Percentiles rank a stretch among this genome's conserved stretches.
phyloP scores from a whole-genome alignment of 371 early-diverging fungal species.

The Blakeslea trispora region DNA sequence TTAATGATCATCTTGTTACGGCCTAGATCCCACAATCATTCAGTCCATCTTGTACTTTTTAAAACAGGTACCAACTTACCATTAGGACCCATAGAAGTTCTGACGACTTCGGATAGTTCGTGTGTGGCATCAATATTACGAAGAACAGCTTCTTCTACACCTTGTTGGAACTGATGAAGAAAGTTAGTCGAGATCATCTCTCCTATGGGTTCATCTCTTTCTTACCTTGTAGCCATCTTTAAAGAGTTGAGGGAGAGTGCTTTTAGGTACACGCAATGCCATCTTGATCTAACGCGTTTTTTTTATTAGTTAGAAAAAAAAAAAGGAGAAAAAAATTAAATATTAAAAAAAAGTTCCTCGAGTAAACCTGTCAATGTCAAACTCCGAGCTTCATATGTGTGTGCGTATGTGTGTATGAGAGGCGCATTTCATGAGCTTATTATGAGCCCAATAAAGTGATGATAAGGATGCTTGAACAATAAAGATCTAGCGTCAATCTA shows the following conservation, averaged over 20 bases:
- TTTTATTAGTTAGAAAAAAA: slow-evolving; percentile 10
- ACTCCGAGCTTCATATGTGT: neutral
- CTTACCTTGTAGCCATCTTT: slow-evolving; percentile 96
- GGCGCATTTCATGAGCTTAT: too few species aligned
- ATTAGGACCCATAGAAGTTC: slow-evolving; percentile 96
- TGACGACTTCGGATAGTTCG: slow-evolving; percentile 89
- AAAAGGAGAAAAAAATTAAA: slow-evolving; percentile 2
- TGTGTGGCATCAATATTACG: slow-evolving; percentile 93
- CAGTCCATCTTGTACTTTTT: neutral
- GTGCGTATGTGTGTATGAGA: too few species aligned
- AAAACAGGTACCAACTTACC: slow-evolving; percentile 74
- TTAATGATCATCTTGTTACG: slow-evolving; percentile 99
- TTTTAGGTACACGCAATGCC: slow-evolving; percentile 94
- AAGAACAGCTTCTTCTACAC: slow-evolving; percentile 94
- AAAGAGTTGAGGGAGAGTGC: slow-evolving; percentile 86
- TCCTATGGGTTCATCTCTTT: neutral
- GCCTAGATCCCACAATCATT: slow-evolving; percentile 53
- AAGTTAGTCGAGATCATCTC: neutral
- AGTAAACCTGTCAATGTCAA: slow-evolving; percentile 9
- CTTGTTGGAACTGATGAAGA: slow-evolving; percentile 82
- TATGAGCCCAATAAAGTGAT: too few species aligned
- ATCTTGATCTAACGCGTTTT: slow-evolving; percentile 54
- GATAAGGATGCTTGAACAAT: too few species aligned
- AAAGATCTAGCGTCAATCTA: too few species aligned
- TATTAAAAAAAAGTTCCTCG: slow-evolving; percentile 8